Evolutionary conservation across 441 rosid species (phyloP).

Genomic region (Corymbia calophylla): DNA sequence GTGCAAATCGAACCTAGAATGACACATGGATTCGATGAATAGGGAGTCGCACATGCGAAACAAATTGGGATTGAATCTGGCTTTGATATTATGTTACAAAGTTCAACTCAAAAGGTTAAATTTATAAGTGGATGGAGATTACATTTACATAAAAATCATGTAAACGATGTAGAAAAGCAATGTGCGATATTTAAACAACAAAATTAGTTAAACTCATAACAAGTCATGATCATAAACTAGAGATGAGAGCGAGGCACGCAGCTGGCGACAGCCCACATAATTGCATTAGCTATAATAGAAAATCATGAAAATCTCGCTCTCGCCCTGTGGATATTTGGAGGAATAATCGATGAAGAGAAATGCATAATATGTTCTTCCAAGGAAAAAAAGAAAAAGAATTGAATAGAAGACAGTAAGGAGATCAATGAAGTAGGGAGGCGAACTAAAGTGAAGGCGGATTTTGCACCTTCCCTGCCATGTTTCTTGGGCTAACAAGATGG

Average conservation of each 20-base stretch:
- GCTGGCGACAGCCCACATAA: background rate
- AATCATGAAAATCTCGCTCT: background rate
- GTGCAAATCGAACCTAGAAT: fast-evolving
- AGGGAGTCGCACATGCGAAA: background rate
- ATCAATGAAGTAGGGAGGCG: background rate
- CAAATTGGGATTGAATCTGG: background rate
- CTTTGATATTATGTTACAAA: background rate
- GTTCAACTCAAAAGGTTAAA: background rate
- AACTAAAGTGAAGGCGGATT: background rate
- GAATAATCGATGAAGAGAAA: background rate
- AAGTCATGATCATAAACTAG: background rate
- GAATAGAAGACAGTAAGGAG: background rate
- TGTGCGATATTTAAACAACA: background rate
- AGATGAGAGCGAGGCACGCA: background rate
- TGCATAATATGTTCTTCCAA: background rate
- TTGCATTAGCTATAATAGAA: background rate
- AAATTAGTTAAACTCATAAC: background rate
- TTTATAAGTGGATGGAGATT: background rate
- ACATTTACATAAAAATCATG: background rate
- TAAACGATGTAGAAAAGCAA: background rate
- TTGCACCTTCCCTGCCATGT: background rate
- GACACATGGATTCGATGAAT: background rate
- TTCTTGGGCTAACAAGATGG: background rate
- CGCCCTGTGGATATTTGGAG: background rate
- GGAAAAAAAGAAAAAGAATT: background rate